Evolutionary conservation across 2,329 filamentous ascomycete species (phyloP).

Genomic region (Pestalotiopsis sp.): DNA sequence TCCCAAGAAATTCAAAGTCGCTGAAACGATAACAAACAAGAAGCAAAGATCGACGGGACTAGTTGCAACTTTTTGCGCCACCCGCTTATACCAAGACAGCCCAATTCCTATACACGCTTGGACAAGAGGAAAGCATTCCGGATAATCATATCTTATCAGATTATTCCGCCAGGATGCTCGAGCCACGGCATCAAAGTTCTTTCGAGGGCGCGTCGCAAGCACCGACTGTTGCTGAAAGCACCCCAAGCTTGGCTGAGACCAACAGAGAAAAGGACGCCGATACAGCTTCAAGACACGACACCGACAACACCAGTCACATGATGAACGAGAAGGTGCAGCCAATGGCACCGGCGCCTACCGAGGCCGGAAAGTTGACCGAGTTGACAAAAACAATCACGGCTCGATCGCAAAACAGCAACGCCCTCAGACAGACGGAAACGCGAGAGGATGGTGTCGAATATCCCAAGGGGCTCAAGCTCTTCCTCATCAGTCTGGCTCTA

Average conservation of each 20-base stretch:
- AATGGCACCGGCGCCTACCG: slow-evolving; percentile 9
- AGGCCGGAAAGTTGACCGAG: slow-evolving; percentile 15
- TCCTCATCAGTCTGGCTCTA: slow-evolving; percentile 41
- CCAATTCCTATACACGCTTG: neutral
- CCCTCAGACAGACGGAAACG: slow-evolving; percentile 26
- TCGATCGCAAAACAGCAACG: slow-evolving; percentile 23
- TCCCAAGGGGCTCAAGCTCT: slow-evolving; percentile 34
- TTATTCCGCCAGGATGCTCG: slow-evolving; percentile 1
- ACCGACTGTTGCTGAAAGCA: slow-evolving; percentile 24
- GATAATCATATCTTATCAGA: neutral
- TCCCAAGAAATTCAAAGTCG: neutral
- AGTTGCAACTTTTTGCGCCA: neutral
- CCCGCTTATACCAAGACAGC: neutral
- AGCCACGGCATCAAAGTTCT: slow-evolving; percentile 1
- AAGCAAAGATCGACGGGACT: neutral
- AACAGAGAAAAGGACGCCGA: slow-evolving; percentile 22
- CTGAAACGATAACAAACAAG: neutral
- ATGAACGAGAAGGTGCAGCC: neutral
- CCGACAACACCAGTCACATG: neutral
- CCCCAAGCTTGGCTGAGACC: slow-evolving; percentile 18
- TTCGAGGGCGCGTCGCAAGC: slow-evolving; percentile 13
- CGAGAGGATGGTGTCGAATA: slow-evolving; percentile 40
- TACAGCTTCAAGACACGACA: slow-evolving; percentile 14
- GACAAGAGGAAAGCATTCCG: neutral
- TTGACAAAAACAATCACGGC: slow-evolving; percentile 26